Conservation (phyloP, 73 alveolate genomes). For the Stentor coeruleus region DNA sequence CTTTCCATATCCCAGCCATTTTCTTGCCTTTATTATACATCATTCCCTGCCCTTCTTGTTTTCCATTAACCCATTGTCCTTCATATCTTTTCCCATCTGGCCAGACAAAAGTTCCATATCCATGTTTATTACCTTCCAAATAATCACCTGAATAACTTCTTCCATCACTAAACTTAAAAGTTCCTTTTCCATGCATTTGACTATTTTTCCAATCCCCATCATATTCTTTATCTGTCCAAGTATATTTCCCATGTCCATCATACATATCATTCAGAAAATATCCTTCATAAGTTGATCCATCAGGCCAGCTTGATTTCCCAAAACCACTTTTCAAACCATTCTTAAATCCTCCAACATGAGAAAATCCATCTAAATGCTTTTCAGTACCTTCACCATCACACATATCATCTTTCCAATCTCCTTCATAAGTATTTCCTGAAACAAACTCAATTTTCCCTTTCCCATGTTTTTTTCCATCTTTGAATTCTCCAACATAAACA, state of each 20-base stretch:
- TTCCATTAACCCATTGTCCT: background rate
- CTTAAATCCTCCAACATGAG: conserved; percentile 36
- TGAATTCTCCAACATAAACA: conserved; percentile 23
- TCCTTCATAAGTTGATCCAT: conserved; percentile 45
- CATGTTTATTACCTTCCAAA: conserved; percentile 2
- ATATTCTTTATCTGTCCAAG: conserved; percentile 2
- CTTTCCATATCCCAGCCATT: background rate
- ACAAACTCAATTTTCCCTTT: background rate
- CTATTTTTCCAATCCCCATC: conserved; percentile 28
- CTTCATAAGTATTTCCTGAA: conserved; percentile 10
- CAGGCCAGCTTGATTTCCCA: conserved; percentile 39
- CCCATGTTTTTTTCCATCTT: conserved; percentile 21
- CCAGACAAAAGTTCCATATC: background rate
- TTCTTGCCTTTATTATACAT: conserved; percentile 9
- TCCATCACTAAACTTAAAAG: conserved; percentile 64
- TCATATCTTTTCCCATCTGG: background rate
- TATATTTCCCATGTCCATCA: conserved; percentile 33
- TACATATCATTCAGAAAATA: conserved; percentile 25
- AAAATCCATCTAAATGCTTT: conserved; percentile 33
- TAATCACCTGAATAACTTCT: conserved; percentile 49
- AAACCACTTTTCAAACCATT: conserved; percentile 42
- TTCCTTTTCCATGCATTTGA: conserved; percentile 16
- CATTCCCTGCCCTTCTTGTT: conserved; percentile 7
- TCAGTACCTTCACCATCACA: conserved; percentile 14
- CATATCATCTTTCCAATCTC: conserved; percentile 24